phyloP scores from a whole-genome alignment of 257 asterid species.

The Solanum tarijense region DNA sequence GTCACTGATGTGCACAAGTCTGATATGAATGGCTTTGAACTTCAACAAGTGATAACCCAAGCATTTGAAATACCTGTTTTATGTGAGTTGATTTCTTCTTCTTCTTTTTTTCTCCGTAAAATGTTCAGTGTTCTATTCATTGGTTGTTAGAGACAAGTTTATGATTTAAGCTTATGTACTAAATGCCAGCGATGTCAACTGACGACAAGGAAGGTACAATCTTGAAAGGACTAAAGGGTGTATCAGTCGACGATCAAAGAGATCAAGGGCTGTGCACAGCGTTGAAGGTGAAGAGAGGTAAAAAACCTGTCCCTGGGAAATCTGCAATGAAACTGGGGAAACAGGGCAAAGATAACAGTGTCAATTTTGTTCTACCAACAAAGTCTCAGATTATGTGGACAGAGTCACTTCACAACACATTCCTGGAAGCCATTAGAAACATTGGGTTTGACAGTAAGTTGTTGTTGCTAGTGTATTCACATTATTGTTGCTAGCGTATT shows the following conservation, averaged over 20 bases:
- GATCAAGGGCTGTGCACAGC: background rate
- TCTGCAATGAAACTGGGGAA: background rate
- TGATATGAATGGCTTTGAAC: slow-evolving; percentile 36
- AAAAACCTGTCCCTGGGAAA: background rate
- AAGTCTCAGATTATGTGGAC: slow-evolving; percentile 40
- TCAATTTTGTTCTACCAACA: background rate
- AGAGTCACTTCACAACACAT: slow-evolving; percentile 36
- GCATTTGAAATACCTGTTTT: slow-evolving; percentile 48
- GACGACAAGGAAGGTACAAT: slow-evolving; percentile 6
- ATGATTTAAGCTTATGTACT: background rate
- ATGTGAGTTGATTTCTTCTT: slow-evolving; percentile 19
- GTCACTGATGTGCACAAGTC: slow-evolving; percentile 49
- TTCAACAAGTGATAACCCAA: slow-evolving; percentile 27
- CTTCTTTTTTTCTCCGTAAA: background rate
- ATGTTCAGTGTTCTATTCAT: background rate
- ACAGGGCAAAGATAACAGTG: background rate
- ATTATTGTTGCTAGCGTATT: background rate
- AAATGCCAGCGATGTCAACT: slow-evolving; percentile 41
- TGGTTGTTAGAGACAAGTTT: background rate
- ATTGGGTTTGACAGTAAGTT: slow-evolving; percentile 55
- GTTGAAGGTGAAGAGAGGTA: background rate
- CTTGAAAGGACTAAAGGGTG: background rate
- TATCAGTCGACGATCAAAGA: background rate
- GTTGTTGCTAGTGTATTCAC: background rate
- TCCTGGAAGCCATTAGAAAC: slow-evolving; percentile 47